Conservation (phyloP, 768 basidiomycete species). For the Coprinopsis strossmayeri region DNA sequence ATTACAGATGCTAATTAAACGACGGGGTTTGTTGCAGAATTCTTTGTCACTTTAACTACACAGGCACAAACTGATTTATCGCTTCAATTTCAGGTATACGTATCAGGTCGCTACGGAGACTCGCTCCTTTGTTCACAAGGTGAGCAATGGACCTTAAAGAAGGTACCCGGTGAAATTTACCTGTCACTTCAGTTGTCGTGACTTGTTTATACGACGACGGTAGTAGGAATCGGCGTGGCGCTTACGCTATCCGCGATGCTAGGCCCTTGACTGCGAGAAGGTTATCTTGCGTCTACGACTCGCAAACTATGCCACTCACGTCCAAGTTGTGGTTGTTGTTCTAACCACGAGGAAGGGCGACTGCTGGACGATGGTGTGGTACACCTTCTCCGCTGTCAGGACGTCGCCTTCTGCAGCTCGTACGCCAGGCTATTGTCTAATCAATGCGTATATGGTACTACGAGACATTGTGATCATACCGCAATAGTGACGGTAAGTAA, state of each 20-base stretch:
- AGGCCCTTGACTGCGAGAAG: constrained; percentile 2
- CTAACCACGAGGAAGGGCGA: constrained; percentile 19
- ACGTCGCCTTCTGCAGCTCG: constrained; percentile 15
- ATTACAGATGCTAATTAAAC: too few relatives aligned
- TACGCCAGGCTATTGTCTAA: too few relatives aligned
- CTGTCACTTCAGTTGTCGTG: neutral
- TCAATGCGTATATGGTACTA: neutral
- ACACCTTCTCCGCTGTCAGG: constrained; percentile 15
- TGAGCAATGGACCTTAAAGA: neutral
- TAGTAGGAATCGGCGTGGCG: constrained; percentile 5
- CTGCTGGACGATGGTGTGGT: constrained; percentile 15
- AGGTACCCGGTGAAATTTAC: neutral
- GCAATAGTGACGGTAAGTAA: neutral
- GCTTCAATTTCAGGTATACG: too few relatives aligned
- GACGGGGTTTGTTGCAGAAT: too few relatives aligned
- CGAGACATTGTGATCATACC: too few relatives aligned
- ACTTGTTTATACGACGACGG: neutral
- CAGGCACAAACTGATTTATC: too few relatives aligned
- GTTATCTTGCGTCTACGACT: neutral
- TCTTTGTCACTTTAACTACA: too few relatives aligned
- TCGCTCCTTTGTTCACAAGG: neutral
- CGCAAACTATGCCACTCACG: neutral
- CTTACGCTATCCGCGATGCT: constrained; percentile 3
- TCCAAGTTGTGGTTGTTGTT: constrained; percentile 19
- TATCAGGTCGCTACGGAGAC: too few relatives aligned